Evolutionary conservation across 768 basidiomycete species (phyloP).

Genomic region (Xerocomus brunneocitrinus): DNA sequence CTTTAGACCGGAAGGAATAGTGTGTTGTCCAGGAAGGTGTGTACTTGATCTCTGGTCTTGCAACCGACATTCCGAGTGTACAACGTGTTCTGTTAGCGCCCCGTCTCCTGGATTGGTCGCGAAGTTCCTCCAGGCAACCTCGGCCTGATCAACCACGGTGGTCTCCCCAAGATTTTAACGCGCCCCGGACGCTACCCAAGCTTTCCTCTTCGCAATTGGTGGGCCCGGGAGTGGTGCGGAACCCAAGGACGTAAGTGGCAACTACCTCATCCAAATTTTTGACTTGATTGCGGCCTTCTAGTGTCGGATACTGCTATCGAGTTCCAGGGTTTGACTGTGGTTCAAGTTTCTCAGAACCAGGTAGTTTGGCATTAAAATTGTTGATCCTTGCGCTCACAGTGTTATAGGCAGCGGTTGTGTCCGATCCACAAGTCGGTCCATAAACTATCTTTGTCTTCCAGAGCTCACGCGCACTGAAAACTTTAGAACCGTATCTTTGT

Average conservation of each 20-base stretch:
- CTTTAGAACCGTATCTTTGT: constrained; percentile 69
- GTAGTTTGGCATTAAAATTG: constrained; percentile 22
- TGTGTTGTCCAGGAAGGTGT: constrained; percentile 60
- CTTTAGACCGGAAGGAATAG: constrained; percentile 52
- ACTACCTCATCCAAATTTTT: neutral
- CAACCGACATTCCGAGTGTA: neutral
- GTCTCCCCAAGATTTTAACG: constrained; percentile 70
- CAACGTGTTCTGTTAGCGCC: constrained; percentile 32
- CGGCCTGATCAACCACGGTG: constrained; percentile 79
- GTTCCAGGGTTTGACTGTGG: constrained; percentile 76
- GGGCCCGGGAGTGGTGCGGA: constrained; percentile 72
- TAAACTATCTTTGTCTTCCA: neutral
- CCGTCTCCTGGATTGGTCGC: constrained; percentile 64
- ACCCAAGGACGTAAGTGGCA: constrained; percentile 56
- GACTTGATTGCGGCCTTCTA: constrained; percentile 22
- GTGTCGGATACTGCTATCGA: constrained; percentile 81
- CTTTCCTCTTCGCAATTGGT: constrained; percentile 78
- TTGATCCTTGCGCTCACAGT: neutral
- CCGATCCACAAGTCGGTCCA: constrained; percentile 53
- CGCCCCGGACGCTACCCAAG: constrained; percentile 74
- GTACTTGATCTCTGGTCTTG: constrained; percentile 9
- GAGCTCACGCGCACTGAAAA: neutral
- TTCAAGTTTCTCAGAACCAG: constrained; percentile 84
- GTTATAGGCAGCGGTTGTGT: constrained; percentile 58
- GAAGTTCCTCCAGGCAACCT: constrained; percentile 70